Percentiles rank a stretch among this genome's conserved stretches.
Conservation (phyloP, 148 eudicot species). For the Salicornia ramosissima region DNA sequence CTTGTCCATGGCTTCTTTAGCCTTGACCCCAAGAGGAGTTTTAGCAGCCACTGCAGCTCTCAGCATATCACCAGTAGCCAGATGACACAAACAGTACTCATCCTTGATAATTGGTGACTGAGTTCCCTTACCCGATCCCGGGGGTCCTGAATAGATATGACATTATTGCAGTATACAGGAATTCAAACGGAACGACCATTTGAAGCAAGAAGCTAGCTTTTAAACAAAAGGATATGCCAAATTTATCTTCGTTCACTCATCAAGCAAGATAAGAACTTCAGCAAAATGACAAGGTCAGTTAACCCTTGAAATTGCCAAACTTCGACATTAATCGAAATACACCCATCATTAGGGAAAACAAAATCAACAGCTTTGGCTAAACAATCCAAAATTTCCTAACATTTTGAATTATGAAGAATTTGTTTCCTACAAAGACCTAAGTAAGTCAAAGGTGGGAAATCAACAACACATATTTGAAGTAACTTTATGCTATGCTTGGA, state of each 20-base stretch:
- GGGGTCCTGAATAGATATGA: slow-evolving; percentile 56
- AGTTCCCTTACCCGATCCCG: slow-evolving; percentile 98
- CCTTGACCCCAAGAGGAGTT: slow-evolving; percentile 86
- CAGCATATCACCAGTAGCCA: slow-evolving; percentile 98
- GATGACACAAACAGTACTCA: slow-evolving; percentile 91
- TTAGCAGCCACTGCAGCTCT: slow-evolving; percentile 97
- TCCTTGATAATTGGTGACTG: slow-evolving; percentile 92
- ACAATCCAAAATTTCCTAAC: too few relatives aligned
- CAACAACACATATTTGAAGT: too few relatives aligned
- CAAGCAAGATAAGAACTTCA: neutral
- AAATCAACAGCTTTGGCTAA: too few relatives aligned
- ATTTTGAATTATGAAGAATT: too few relatives aligned
- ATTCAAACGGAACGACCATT: neutral
- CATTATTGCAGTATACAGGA: neutral
- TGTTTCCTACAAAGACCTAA: too few relatives aligned
- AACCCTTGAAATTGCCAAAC: too few relatives aligned
- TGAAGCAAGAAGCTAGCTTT: neutral
- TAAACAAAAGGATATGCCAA: neutral
- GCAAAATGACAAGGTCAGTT: neutral
- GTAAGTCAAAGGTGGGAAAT: too few relatives aligned
- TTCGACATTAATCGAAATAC: too few relatives aligned
- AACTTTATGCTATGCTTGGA: too few relatives aligned
- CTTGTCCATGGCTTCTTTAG: slow-evolving; percentile 97
- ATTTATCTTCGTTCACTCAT: neutral
- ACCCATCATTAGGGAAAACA: too few relatives aligned